A percentile compares a stretch with the other conserved stretches of the same genome.
Conservation (phyloP, 768 basidiomycete species). For the Inosperma sp. region DNA sequence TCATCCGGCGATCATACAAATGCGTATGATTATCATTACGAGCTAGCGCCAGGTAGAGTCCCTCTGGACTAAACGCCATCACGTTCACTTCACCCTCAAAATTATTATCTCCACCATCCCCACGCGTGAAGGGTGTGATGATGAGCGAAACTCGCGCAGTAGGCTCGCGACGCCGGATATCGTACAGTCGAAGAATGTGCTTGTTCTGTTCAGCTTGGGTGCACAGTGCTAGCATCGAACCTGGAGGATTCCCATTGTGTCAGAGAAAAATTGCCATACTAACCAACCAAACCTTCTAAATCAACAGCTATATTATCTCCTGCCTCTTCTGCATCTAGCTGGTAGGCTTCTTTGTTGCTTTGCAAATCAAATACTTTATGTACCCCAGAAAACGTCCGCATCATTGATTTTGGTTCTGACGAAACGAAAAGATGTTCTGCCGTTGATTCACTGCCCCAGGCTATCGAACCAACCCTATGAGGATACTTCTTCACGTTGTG, state of each 20-base stretch:
- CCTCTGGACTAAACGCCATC: constrained; percentile 56
- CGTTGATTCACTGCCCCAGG: constrained; percentile 47
- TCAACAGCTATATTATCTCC: constrained; percentile 52
- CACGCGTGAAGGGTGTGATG: constrained; percentile 34
- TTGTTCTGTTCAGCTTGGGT: constrained; percentile 26
- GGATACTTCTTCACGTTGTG: background rate
- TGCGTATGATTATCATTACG: constrained; percentile 56
- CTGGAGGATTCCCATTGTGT: constrained; percentile 17
- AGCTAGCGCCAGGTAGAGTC: constrained; percentile 54
- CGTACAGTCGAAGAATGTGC: constrained; percentile 48
- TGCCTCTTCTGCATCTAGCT: constrained; percentile 44
- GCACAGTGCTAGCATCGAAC: constrained; percentile 30
- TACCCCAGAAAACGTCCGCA: constrained; percentile 30
- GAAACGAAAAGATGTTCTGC: constrained; percentile 48
- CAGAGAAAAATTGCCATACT: background rate
- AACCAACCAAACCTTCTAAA: constrained; percentile 35
- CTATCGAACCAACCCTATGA: constrained; percentile 40
- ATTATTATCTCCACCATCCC: constrained; percentile 1
- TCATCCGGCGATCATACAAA: constrained; percentile 58
- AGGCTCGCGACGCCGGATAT: constrained; percentile 35
- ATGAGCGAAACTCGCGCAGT: constrained; percentile 26
- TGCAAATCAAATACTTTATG: constrained; percentile 50
- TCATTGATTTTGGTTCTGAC: constrained; percentile 40
- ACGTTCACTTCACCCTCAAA: constrained; percentile 44
- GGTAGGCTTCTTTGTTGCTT: constrained; percentile 20